Percentiles rank a stretch among this genome's conserved stretches.
Conservation (phyloP, 345 rosid genomes). For the Salix exigua region DNA sequence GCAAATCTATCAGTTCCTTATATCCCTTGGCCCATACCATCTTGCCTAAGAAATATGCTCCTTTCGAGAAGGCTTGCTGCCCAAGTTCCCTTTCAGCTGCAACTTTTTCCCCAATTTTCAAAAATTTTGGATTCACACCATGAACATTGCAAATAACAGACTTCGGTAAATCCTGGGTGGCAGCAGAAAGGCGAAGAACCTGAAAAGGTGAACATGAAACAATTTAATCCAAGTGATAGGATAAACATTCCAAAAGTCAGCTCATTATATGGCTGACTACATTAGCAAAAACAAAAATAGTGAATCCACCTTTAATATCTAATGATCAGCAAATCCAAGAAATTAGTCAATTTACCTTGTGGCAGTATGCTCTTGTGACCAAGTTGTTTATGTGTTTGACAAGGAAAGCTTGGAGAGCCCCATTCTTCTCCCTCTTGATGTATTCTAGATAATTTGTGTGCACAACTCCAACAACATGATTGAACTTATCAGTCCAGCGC, state of each 20-base stretch:
- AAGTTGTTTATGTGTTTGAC: constrained; percentile 90
- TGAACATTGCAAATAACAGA: constrained; percentile 93
- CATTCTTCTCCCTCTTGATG: constrained; percentile 94
- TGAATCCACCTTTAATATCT: background rate
- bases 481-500: constrained; percentile 96
- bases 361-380: constrained; percentile 87
- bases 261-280: background rate
- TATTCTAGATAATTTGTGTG: constrained; percentile 98
- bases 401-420: constrained; percentile 87
- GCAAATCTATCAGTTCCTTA: constrained; percentile 80
- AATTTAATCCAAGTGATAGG: constrained; percentile 2
- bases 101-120: constrained; percentile 81
- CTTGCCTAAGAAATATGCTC: constrained; percentile 94
- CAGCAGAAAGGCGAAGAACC: constrained; percentile 97
- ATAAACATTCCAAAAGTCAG: background rate
- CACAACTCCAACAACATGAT: constrained; percentile 91
- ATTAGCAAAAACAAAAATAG: background rate
- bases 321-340: constrained; percentile 2
- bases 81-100: constrained; percentile 82
- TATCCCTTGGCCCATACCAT: constrained; percentile 99
- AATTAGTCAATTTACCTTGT: constrained; percentile 53
- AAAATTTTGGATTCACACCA: constrained; percentile 93
- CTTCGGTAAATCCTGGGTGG: constrained; percentile 89
- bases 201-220: constrained; percentile 22
- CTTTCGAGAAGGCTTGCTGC: constrained; percentile 89